A percentile compares a stretch with the other conserved stretches of the same genome.
Evolutionary conservation across 306 rosid genomes (phyloP).

Genomic region (Calophaca sinica): DNA sequence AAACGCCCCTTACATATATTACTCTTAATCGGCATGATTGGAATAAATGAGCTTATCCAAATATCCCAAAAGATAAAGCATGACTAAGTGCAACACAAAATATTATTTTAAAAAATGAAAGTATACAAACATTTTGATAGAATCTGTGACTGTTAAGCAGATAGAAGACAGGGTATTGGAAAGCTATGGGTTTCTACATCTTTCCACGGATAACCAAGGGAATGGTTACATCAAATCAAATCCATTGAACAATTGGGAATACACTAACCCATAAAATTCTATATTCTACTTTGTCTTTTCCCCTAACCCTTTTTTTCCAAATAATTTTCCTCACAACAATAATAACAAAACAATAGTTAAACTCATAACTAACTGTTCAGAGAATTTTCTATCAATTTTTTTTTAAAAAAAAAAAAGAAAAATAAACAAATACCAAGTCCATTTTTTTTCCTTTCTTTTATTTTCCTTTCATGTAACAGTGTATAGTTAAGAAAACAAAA

Average conservation of each 20-base stretch:
- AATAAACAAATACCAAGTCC: background rate
- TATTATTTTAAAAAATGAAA: constrained; percentile 26
- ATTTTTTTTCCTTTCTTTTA: background rate
- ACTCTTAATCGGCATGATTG: constrained; percentile 33
- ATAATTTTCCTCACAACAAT: constrained; percentile 21
- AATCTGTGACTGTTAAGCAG: constrained; percentile 32
- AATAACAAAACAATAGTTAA: constrained; percentile 15
- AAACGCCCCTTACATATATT: too few species aligned
- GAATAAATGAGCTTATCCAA: constrained; percentile 38
- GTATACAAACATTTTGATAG: constrained; percentile 29
- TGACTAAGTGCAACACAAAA: constrained; percentile 34
- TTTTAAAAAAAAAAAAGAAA: background rate
- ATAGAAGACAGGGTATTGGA: constrained; percentile 34
- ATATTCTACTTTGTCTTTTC: constrained; percentile 44
- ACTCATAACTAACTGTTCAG: constrained; percentile 3
- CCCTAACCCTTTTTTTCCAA: background rate
- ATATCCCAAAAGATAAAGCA: constrained; percentile 40
- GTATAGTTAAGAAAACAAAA: background rate
- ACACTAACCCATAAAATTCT: constrained; percentile 22
- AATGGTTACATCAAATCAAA: constrained; percentile 48
- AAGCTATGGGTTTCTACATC: constrained; percentile 46
- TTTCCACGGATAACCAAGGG: constrained; percentile 28
- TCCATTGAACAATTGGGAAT: constrained; percentile 30
- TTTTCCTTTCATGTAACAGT: background rate
- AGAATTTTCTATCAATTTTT: background rate